phyloP scores from a whole-genome alignment of 768 basidiomycete genomes.

The Suillus sp. region DNA sequence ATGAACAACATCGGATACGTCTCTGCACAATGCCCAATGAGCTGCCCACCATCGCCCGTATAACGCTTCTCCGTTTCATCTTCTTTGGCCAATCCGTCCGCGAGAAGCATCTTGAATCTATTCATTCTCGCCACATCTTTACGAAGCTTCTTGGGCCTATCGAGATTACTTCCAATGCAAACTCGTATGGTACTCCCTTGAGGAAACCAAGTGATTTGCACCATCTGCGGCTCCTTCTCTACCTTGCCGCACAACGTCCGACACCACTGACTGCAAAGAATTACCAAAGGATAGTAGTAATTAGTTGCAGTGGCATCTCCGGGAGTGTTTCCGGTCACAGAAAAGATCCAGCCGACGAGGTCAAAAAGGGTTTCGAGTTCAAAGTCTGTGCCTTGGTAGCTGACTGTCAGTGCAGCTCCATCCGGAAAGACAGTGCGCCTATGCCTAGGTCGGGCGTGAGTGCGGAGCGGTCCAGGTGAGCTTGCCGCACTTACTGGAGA shows the following conservation, averaged over 20 bases:
- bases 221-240: neutral
- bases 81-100: no score
- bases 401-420: neutral
- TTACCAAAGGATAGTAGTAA: conserved; percentile 8
- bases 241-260: neutral
- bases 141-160: neutral
- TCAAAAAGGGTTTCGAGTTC: neutral
- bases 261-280: neutral
- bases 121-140: neutral
- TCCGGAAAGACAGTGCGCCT: neutral
- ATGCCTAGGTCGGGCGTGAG: neutral
- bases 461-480: neutral
- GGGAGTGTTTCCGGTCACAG: neutral
- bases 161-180: neutral
- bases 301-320: neutral
- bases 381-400: conserved; percentile 1
- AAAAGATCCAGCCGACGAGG: conserved; percentile 11
- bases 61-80: no score
- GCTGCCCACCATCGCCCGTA: neutral
- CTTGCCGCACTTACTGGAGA: neutral
- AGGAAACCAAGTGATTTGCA: conserved; percentile 10
- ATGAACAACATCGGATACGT: conserved; percentile 1
- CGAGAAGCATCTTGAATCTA: neutral
- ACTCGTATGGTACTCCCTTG: neutral
- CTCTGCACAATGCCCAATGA: conserved; percentile 10